Evolutionary conservation across 352 stramenopile species (phyloP).

Genomic region (Phytophthora boehmeriae): DNA sequence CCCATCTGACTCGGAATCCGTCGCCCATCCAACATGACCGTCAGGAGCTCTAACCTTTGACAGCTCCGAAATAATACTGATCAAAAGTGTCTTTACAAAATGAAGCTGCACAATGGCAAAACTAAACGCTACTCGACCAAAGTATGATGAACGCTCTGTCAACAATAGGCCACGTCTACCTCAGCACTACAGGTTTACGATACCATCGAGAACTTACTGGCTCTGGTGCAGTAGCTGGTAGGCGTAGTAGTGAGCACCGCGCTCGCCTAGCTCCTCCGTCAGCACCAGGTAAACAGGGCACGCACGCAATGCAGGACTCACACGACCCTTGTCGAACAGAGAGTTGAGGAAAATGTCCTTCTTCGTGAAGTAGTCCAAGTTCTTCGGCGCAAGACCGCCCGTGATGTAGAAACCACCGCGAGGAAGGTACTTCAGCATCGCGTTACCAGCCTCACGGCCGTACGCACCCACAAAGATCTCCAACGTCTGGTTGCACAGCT

Average conservation of each 20-base stretch:
- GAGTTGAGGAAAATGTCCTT: constrained; percentile 74
- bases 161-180: constrained; percentile 24
- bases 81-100: constrained; percentile 27
- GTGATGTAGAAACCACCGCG: constrained; percentile 96
- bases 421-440: constrained; percentile 94
- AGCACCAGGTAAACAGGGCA: constrained; percentile 90
- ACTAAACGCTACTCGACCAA: constrained; percentile 22
- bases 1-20: too few relatives aligned
- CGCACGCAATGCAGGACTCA: constrained; percentile 68
- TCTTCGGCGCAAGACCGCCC: constrained; percentile 96
- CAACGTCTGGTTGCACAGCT: constrained; percentile 87
- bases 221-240: constrained; percentile 72
- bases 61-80: constrained; percentile 12
- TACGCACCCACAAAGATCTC: constrained; percentile 95
- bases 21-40: too few relatives aligned
- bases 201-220: constrained; percentile 30
- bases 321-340: constrained; percentile 87
- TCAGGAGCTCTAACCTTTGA: not conserved
- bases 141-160: constrained; percentile 2
- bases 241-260: constrained; percentile 87
- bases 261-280: constrained; percentile 88
- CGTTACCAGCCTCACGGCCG: constrained; percentile 93
- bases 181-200: constrained; percentile 21
- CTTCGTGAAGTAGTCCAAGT: constrained; percentile 92
- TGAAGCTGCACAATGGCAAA: constrained; percentile 24